These are phyloP conservation scores for Diplodia intermedia DNA, from an alignment of 2,329 filamentous ascomycete genomes.

Conservation along the genomic window DNA sequence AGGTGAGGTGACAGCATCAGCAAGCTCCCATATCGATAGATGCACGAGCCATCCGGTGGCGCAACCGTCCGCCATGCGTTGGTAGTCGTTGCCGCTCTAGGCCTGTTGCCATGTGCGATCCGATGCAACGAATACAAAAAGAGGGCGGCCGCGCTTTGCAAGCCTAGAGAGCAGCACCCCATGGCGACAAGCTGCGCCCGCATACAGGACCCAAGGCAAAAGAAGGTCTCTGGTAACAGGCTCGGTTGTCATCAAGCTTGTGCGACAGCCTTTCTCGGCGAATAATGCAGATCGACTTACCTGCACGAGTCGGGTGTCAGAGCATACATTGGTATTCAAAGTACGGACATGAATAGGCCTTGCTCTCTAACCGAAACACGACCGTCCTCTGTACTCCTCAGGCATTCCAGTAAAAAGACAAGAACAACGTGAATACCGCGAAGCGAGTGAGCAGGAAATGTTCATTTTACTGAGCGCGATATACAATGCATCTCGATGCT, in stretches of 20 bases:
- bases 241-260: neutral
- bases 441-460: neutral
- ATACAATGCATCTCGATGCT: neutral
- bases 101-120: fast-evolving
- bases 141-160: no score
- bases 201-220: neutral
- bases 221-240: neutral
- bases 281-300: neutral
- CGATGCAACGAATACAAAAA: slow-evolving; percentile 3
- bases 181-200: no score
- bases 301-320: neutral
- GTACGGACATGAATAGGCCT: neutral
- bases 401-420: neutral
- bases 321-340: neutral
- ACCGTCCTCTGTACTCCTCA: neutral
- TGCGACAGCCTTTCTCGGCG: neutral
- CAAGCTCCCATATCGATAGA: slow-evolving; percentile 17
- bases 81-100: neutral
- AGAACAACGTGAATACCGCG: neutral
- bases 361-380: neutral
- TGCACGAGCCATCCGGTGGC: slow-evolving; percentile 14
- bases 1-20: slow-evolving; percentile 4
- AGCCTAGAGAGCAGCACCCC: no score
- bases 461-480: neutral
- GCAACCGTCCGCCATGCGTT: neutral